Evolutionary conservation across 164 flowering plant species (phyloP), one percentile per base, ranked within the genome.

Genomic region (Dillenia suffruticosa): DNA sequence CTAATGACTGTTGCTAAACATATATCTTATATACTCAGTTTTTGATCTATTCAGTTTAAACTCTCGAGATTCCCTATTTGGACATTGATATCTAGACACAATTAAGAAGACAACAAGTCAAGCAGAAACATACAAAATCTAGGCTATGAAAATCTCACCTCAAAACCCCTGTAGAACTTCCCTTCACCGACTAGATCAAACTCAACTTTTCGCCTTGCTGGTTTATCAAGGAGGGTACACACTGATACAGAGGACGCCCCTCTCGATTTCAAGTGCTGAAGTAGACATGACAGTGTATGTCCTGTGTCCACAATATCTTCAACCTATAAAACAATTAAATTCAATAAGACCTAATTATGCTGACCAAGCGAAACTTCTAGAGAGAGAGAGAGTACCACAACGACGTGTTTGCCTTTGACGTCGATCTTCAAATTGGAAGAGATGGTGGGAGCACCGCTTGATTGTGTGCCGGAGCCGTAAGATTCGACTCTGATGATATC

Each of bases 241-340:
- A 94, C 91, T 12, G 98, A 94, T n/a, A 94, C 83, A 49, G 95
- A 94, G 26, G 80, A 68, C 11, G 90, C 96, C 56, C 96, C 97
- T 75, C 83, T 83, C 43, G 79, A 65, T 71, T 79, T 70, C 76
- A 94, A 59, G 73, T 87, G 81, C 22, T 78, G 62, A 65, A 89
- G 81, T 15, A 90, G 81, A 62, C 79, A 64, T 10, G 85, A 77
- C 55, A 94, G 59, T 16, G 98, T 94, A 74, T 50, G 72, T 62
- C 98, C 98, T 1, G 96, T 87, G 70, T 94, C 98, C 46, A 93
- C 91, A 67, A 94, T 94, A 68, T 94, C 98, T 75, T 94, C 98
- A 61, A 94, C 93, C 97, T 88, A 58, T 14, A 14, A 24, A 49
- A 49, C 22, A 46, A 6, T 16, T 10, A 4, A 19, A 2, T 58